These are phyloP conservation scores for Rhizomucor miehei DNA, from an alignment of 371 early-diverging fungal species.

Conservation along the genomic window DNA sequence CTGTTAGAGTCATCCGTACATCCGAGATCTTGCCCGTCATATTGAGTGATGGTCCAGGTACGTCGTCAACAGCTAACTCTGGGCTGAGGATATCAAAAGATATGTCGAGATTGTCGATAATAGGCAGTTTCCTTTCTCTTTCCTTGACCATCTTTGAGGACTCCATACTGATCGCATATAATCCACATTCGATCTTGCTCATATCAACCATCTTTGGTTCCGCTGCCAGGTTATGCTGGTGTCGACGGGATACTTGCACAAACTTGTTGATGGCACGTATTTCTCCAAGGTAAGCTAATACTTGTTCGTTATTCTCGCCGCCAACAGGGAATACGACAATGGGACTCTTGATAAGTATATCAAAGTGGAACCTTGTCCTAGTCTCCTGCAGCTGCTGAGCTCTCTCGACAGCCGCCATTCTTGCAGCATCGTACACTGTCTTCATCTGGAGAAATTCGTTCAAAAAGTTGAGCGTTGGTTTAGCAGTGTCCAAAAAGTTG, in stretches of 20 bases:
- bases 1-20: constrained; percentile 74
- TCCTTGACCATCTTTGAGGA: constrained; percentile 48
- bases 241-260: constrained; percentile 25
- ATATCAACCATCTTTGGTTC: constrained; percentile 32
- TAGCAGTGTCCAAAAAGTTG: constrained; percentile 55
- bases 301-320: constrained; percentile 47
- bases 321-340: constrained; percentile 84
- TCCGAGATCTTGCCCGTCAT: constrained; percentile 73
- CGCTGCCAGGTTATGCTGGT: constrained; percentile 10
- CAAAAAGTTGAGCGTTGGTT: constrained; percentile 56
- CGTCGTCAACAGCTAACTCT: constrained; percentile 13
- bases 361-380: constrained; percentile 68
- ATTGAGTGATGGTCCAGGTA: constrained; percentile 46
- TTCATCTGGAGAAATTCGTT: constrained; percentile 87
- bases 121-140: constrained; percentile 53
- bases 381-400: constrained; percentile 62
- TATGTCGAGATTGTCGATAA: constrained; percentile 83
- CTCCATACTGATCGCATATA: constrained; percentile 68
- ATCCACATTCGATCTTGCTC: constrained; percentile 61
- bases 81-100: constrained; percentile 56
- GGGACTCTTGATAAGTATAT: constrained; percentile 84
- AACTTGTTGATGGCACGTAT: constrained; percentile 81
- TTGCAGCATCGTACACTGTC: constrained; percentile 81
- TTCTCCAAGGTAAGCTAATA: constrained; percentile 87
- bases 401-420: constrained; percentile 78